Base-by-base conservation (phyloP, 129 eudicot genomes). In the Calendula officinalis region DNA sequence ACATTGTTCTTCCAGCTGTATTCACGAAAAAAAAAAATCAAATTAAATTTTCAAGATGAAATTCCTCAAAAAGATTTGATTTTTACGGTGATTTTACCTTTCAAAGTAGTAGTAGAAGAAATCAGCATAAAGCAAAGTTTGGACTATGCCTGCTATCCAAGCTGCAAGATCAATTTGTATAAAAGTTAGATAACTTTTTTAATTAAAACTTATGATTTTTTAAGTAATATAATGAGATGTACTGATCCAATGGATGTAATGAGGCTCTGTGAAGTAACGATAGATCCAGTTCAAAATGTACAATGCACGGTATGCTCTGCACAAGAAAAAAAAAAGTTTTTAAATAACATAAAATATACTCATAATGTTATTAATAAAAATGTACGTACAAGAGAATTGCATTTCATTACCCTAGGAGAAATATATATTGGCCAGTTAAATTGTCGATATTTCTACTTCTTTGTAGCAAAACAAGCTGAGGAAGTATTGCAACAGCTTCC, bases 401-500 rank as follows among this genome's bases (percentile, higher is more conserved):
- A 72, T 69, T 22, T 22, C 30, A 22, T 22, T 83, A 90, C 97
- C 97, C 97, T 17, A 90, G 79, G 52, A 90, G 84, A 60, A 86
- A 79, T 49, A 90, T 91, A 67, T 90, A 90, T 86, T 90, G 95
- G 86, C 30, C 30, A 22, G 30, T 22, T 22, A 22, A 22, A 22
- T 22, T 22, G 30, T 22, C 30, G 30, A 22, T 86, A 74, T 90
- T 90, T 75, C 95, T 81, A 52, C 91, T 86, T 72, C 97, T 83
- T 77, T 90, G 97, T 79, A 90, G 71, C 89, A 90, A 73, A 55
- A 90, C 91, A 67, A 90, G 76, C 83, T 90, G 97, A 62, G 97
- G 97, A 79, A 90, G 91, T 63, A 90, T 90, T 30, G 97, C 95
- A 17, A 90, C 86, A 55, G 97, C 95, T 81, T 90, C 97, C 86